Conservation (phyloP, 768 basidiomycete species). For the Suillus sp. region DNA sequence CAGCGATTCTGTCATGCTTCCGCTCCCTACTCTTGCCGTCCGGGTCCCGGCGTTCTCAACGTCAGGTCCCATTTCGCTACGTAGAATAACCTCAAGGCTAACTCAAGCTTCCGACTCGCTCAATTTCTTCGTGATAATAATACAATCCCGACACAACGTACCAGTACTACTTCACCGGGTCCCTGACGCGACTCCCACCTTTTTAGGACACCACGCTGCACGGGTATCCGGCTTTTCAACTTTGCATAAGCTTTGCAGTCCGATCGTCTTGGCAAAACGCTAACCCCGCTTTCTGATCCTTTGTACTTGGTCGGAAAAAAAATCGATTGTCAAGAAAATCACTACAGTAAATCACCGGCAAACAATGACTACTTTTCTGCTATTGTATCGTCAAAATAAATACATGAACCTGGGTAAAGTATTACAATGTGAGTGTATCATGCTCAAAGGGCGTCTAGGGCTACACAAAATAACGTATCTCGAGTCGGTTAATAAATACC, state of each 20-base stretch:
- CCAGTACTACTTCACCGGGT: not conserved
- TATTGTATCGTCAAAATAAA: slow-evolving; percentile 2
- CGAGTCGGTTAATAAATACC: slow-evolving; percentile 28
- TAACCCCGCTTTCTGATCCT: not conserved
- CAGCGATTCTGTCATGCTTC: not conserved
- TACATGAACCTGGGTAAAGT: slow-evolving; percentile 9
- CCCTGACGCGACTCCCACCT: not conserved
- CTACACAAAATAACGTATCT: slow-evolving; percentile 26
- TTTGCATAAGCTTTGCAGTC: not conserved
- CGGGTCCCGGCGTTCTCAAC: not conserved
- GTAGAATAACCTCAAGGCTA: too few species aligned
- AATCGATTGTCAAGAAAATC: slow-evolving; percentile 1
- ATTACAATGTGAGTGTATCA: slow-evolving; percentile 22
- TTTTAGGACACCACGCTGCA: not conserved
- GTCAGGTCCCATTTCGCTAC: too few species aligned
- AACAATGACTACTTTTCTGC: not conserved
- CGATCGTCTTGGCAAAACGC: not conserved
- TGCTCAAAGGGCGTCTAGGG: slow-evolving; percentile 21
- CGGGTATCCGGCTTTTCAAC: slow-evolving; percentile 1
- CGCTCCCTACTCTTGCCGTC: not conserved
- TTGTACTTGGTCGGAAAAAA: not conserved
- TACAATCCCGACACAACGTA: not conserved
- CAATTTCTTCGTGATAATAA: not conserved
- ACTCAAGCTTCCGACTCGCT: not conserved
- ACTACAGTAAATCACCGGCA: not conserved